phyloP scores from a whole-genome alignment of 306 rosid genomes.

The Lathyrus aphaca region DNA sequence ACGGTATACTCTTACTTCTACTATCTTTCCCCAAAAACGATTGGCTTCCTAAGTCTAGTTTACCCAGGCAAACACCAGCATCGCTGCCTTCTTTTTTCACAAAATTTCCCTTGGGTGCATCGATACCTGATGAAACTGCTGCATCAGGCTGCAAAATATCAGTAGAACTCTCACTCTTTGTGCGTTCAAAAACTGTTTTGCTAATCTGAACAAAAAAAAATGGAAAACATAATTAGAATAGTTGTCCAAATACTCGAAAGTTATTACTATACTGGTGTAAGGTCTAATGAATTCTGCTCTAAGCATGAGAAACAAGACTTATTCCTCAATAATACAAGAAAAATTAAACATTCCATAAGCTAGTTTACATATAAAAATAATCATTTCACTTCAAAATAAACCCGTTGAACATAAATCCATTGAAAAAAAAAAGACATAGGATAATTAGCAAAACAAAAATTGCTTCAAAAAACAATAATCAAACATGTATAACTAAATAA shows the following conservation, averaged over 20 bases:
- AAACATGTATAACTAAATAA: conserved; percentile 3
- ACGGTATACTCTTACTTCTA: conserved; percentile 58
- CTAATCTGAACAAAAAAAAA: conserved; percentile 70
- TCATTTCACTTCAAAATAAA: background rate
- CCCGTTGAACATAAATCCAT: background rate
- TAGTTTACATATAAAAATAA: background rate
- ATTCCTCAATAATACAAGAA: background rate
- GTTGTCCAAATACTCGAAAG: conserved; percentile 7
- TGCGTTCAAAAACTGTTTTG: conserved; percentile 74
- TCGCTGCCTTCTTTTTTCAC: conserved; percentile 39
- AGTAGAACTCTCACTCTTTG: conserved; percentile 47
- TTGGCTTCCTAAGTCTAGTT: conserved; percentile 43
- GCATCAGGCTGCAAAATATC: conserved; percentile 54
- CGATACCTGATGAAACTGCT: conserved; percentile 37
- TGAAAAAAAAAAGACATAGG: conserved; percentile 12
- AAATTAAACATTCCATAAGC: conserved; percentile 6
- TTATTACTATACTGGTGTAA: conserved; percentile 3
- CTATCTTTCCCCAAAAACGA: conserved; percentile 45
- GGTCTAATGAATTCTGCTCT: background rate
- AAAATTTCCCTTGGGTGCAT: conserved; percentile 37
- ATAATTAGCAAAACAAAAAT: background rate
- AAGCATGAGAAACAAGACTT: conserved; percentile 2
- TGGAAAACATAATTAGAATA: conserved; percentile 32
- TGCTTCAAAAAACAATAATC: background rate
- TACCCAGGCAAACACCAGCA: conserved; percentile 20